A percentile compares a stretch with the other conserved stretches of the same genome.
Conservation (phyloP, 495 filamentous ascomycete species). For the Daldinia bambusicola region DNA sequence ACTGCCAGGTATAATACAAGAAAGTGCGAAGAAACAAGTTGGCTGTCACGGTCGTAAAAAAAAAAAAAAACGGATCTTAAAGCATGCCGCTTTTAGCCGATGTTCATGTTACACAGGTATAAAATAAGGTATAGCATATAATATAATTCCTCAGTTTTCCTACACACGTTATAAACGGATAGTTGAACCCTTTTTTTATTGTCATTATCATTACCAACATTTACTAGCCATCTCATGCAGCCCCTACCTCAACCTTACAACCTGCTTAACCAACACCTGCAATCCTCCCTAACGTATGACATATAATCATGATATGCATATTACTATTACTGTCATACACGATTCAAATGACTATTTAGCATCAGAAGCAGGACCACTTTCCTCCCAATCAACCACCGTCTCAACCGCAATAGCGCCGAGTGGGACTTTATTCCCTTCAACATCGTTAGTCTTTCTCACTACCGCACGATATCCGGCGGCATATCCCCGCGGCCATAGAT, state of each 20-base stretch:
- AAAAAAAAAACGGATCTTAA: constrained; percentile 1
- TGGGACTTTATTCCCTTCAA: background rate
- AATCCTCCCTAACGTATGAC: too few species aligned
- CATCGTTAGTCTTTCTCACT: background rate
- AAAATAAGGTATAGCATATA: too few species aligned
- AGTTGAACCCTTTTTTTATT: background rate
- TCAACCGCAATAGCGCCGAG: background rate
- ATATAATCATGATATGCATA: too few species aligned
- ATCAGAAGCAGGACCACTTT: background rate
- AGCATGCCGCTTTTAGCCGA: constrained; percentile 12
- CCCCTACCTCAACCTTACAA: too few species aligned
- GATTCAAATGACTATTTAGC: background rate
- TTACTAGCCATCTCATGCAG: background rate
- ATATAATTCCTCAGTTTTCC: background rate
- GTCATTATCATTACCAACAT: background rate
- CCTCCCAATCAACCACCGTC: background rate
- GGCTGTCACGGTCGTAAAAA: background rate
- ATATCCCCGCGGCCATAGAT: background rate
- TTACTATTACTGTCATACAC: too few species aligned
- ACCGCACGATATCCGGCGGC: background rate
- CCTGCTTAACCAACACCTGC: too few species aligned
- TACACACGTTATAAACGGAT: constrained; percentile 5
- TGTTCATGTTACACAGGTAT: background rate
- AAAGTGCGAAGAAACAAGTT: constrained; percentile 2
- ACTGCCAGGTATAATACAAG: background rate